Conservation (phyloP, 1,284 basidiomycete species). For the Naganishia sp. region DNA sequence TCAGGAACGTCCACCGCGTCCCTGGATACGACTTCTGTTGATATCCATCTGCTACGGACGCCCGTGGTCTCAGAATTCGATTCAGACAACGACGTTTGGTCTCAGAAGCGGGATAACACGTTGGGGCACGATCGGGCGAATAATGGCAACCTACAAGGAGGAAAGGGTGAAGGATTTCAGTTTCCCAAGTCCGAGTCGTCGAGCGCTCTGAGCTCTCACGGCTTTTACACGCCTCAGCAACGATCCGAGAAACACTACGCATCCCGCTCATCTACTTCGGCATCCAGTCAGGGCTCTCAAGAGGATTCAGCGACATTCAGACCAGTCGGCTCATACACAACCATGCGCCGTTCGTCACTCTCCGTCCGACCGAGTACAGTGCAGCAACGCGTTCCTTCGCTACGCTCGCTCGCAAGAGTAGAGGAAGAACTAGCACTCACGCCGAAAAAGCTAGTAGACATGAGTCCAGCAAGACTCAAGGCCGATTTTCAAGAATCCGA, state of each 20-base stretch:
- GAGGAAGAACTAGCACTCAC: constrained; percentile 20
- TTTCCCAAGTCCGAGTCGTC: constrained; percentile 17
- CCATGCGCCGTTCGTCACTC: constrained; percentile 13
- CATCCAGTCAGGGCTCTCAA: constrained; percentile 15
- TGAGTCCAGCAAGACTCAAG: constrained; percentile 26
- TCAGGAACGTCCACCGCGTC: constrained; percentile 10
- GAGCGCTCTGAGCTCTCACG: constrained; percentile 5
- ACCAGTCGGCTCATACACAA: neutral
- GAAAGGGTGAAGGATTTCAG: neutral
- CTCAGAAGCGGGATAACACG: neutral
- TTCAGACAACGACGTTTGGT: constrained; percentile 14
- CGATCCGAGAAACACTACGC: constrained; percentile 16
- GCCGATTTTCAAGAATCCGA: constrained; percentile 21
- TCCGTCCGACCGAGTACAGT: constrained; percentile 8
- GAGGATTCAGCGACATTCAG: constrained; percentile 9
- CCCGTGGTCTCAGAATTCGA: constrained; percentile 3
- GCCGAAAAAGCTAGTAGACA: constrained; percentile 22
- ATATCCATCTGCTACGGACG: constrained; percentile 13
- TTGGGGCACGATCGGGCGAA: too few species aligned
- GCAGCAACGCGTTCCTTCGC: constrained; percentile 17
- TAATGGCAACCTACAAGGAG: neutral
- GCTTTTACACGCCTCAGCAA: constrained; percentile 24
- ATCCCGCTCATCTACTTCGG: constrained; percentile 12
- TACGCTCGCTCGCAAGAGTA: constrained; percentile 15
- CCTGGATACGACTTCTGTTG: constrained; percentile 1